Percentiles rank a stretch among this genome's conserved stretches.
Conservation (phyloP, 139 green algal species). For the Nannochloris sp. region DNA sequence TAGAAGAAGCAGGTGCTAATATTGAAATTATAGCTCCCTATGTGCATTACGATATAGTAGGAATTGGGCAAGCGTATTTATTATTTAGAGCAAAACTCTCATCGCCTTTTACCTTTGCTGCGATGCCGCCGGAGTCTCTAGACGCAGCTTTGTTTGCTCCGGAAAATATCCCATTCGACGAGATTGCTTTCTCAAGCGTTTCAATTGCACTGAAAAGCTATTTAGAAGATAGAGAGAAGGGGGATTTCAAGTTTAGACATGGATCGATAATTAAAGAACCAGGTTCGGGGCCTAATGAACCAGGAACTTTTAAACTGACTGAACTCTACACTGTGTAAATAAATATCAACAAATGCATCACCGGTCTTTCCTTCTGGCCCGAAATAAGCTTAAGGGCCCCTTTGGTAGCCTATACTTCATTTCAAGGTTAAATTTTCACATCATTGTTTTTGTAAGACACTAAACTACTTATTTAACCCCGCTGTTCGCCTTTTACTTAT, state of each 20-base stretch:
- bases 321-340: too few relatives aligned
- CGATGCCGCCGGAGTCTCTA: conserved; percentile 50
- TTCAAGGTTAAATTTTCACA: too few relatives aligned
- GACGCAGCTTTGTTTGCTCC: conserved; percentile 63
- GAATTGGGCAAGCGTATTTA: conserved; percentile 64
- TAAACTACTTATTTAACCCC: too few relatives aligned
- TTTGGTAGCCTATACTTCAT: too few relatives aligned
- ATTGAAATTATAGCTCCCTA: conserved; percentile 44
- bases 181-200: conserved; percentile 70
- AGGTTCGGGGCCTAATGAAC: conserved; percentile 54
- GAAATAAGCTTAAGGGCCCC: too few relatives aligned
- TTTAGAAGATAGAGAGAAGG: conserved; percentile 41
- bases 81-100: conserved; percentile 30
- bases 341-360: too few relatives aligned
- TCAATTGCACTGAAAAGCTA: conserved; percentile 49
- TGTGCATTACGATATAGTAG: conserved; percentile 65
- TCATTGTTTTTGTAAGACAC: too few relatives aligned
- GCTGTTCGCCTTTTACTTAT: too few relatives aligned
- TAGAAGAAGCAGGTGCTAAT: conserved; percentile 57
- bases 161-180: conserved; percentile 58
- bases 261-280: conserved; percentile 64
- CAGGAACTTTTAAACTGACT: conserved; percentile 41
- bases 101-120: conserved; percentile 35
- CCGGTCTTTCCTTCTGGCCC: too few relatives aligned
- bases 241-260: conserved; percentile 59